phyloP scores from a whole-genome alignment of 352 stramenopile genomes.

The Globisporangium canariense region DNA sequence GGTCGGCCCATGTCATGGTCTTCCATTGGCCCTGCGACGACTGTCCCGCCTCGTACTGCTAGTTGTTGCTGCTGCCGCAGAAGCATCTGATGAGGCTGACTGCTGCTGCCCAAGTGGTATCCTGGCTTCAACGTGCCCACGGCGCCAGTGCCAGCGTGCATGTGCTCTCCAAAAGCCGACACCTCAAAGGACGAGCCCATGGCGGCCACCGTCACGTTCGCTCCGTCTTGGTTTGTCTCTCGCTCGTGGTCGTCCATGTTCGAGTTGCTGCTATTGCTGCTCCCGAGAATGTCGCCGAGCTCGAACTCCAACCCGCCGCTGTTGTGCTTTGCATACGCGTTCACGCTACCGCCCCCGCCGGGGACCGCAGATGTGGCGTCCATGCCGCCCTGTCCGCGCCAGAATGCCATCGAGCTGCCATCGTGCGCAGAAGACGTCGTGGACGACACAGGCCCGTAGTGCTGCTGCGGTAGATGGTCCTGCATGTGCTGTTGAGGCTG shows the following conservation, averaged over 20 bases:
- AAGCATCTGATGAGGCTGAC: slow-evolving; percentile 8
- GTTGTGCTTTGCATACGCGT: slow-evolving; percentile 14
- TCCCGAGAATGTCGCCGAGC: slow-evolving; percentile 34
- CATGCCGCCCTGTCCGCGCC: slow-evolving; percentile 9
- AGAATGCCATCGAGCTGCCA: slow-evolving; percentile 7
- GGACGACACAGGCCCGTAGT: neutral
- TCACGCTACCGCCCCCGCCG: neutral
- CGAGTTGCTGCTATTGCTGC: slow-evolving; percentile 8
- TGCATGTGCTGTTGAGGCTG: slow-evolving; percentile 22
- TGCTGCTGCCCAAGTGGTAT: slow-evolving; percentile 8
- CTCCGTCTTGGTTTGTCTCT: neutral
- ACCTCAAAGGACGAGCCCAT: slow-evolving; percentile 37
- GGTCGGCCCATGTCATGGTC: neutral
- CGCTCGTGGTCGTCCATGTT: slow-evolving; percentile 13
- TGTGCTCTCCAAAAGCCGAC: slow-evolving; percentile 30
- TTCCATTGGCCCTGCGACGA: neutral
- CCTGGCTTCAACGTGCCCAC: slow-evolving; percentile 7
- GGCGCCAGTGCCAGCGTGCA: slow-evolving; percentile 9
- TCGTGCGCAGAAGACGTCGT: neutral
- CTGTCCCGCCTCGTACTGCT: neutral
- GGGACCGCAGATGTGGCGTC: neutral
- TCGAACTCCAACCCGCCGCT: slow-evolving; percentile 35
- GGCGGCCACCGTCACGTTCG: slow-evolving; percentile 19
- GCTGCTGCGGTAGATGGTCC: neutral
- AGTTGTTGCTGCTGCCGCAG: slow-evolving; percentile 8